Conservation (phyloP, 164 flowering plant species). For the Amborella trichopoda region DNA sequence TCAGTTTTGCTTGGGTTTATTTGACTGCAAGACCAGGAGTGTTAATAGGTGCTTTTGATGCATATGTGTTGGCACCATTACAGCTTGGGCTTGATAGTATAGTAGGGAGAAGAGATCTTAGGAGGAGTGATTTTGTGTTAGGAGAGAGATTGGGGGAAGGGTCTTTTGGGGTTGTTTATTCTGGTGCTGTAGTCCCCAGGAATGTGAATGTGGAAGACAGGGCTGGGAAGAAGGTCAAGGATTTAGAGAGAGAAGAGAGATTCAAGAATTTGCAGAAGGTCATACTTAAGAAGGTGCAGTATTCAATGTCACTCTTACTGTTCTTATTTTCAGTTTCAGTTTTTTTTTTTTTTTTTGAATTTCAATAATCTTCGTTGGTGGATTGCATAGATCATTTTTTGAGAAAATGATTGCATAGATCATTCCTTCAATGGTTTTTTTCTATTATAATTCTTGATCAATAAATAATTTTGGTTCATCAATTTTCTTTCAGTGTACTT, state of each 20-base stretch:
- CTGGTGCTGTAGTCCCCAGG: slow-evolving; percentile 74
- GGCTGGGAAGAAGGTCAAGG: slow-evolving; percentile 27
- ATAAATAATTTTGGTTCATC: no score
- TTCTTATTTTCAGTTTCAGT: not conserved
- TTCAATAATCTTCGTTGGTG: not conserved
- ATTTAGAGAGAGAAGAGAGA: slow-evolving; percentile 27
- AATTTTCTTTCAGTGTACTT: no score
- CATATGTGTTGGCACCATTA: slow-evolving; percentile 78
- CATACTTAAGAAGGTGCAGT: slow-evolving; percentile 70
- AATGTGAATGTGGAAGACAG: slow-evolving; percentile 33
- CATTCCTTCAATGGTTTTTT: no score
- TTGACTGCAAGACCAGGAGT: slow-evolving; percentile 96
- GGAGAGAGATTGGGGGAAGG: slow-evolving; percentile 82
- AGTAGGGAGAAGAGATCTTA: slow-evolving; percentile 53
- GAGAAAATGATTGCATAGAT: no score
- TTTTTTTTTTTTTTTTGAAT: not conserved
- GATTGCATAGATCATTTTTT: no score
- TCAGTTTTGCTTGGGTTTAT: slow-evolving; percentile 71
- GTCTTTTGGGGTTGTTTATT: slow-evolving; percentile 82
- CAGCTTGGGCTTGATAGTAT: slow-evolving; percentile 60
- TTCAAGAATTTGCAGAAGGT: slow-evolving; percentile 58
- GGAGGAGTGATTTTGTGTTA: slow-evolving; percentile 61
- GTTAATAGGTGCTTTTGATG: slow-evolving; percentile 80
- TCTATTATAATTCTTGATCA: no score
- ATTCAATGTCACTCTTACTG: not conserved